Evolutionary conservation across 2,329 filamentous ascomycete species (phyloP).

Genomic region (Lomentospora prolificans): DNA sequence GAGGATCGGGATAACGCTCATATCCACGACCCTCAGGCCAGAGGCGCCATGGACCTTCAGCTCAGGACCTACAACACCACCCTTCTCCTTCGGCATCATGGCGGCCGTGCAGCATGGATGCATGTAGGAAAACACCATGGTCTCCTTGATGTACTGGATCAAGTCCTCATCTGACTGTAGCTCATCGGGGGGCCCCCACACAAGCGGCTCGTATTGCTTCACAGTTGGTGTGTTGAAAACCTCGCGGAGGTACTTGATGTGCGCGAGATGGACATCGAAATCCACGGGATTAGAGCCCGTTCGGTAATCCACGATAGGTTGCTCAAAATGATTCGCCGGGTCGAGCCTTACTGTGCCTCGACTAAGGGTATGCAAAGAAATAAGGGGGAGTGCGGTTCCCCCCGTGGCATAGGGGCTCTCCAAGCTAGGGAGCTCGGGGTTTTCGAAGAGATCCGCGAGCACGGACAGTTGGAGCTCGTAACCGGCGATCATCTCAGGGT

Average conservation of each 20-base stretch:
- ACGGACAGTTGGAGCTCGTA: constrained; percentile 18
- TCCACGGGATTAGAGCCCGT: constrained; percentile 25
- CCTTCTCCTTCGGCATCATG: constrained; percentile 29
- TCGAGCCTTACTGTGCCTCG: constrained; percentile 22
- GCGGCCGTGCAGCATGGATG: constrained; percentile 32
- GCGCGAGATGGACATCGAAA: constrained; percentile 22
- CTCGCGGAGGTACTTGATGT: constrained; percentile 19
- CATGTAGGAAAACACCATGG: constrained; percentile 26
- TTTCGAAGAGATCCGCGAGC: constrained; percentile 17
- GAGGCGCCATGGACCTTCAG: constrained; percentile 23
- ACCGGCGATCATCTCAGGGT: constrained; percentile 14
- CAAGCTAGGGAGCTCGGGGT: constrained; percentile 18
- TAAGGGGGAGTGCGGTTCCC: constrained; percentile 13
- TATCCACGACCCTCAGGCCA: constrained; percentile 21
- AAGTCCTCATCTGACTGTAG: constrained; percentile 12
- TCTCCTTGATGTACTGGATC: constrained; percentile 15
- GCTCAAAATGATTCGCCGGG: constrained; percentile 14
- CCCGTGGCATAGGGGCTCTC: constrained; percentile 19
- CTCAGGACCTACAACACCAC: constrained; percentile 25
- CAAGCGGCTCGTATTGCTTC: constrained; percentile 16
- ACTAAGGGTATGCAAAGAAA: constrained; percentile 23
- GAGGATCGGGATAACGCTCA: constrained; percentile 16
- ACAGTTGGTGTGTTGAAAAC: constrained; percentile 18
- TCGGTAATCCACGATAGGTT: constrained; percentile 23
- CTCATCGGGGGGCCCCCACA: constrained; percentile 18